Base-by-base conservation (phyloP, 2,329 filamentous ascomycete species). In the Torrubiella hemipterigena region DNA sequence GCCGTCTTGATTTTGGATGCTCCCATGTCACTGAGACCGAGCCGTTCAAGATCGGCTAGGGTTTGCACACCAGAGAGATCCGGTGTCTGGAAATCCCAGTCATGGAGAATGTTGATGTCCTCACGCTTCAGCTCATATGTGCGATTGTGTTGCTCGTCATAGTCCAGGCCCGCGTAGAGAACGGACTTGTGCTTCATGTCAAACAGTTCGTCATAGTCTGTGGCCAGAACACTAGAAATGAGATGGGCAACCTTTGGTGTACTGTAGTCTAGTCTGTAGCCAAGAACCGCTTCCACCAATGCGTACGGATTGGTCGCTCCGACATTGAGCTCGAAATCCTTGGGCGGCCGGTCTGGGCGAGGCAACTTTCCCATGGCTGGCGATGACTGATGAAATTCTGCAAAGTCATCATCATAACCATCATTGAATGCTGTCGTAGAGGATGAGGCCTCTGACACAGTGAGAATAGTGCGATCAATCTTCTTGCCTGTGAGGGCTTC, bases 191-290 rank as follows among this genome's bases (percentile, higher is more conserved):
- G 54, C 40, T 55, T 58, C 51, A 62, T 46, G 44, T 63, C 60
- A 30, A 64, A 64, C 26, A 63, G 55, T 45, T 64, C 60, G 29
- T 62, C 55, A 33, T 64, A 64, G 42, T 63, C 59, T 13, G 58
- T 63, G 46, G 63, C 58, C 16, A 64, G 50, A 18, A 60, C 52
- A 30, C 57, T 56, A 28, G 55, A 50, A 17, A 65, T 40, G 34
- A 65, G 50, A 11, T 45, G 42, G 15, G 51, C 45, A 1, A 51
- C 44, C 14, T 44, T 44, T 14, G 51, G 43, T 17, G 54, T 56
- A 27, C 43, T 38, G n/a, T 50, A 47, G 40, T 63, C 54, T 14
- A 63, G 47, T 32, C 47, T 54, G 33, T 58, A 54, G 34, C 58
- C 57, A 18, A 63, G 42, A 31, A 63, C 48, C 15, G 58, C 55